Percentiles rank a stretch among this genome's conserved stretches.
phyloP scores from a whole-genome alignment of 2,329 filamentous ascomycete species.

The Periconia digitata region DNA sequence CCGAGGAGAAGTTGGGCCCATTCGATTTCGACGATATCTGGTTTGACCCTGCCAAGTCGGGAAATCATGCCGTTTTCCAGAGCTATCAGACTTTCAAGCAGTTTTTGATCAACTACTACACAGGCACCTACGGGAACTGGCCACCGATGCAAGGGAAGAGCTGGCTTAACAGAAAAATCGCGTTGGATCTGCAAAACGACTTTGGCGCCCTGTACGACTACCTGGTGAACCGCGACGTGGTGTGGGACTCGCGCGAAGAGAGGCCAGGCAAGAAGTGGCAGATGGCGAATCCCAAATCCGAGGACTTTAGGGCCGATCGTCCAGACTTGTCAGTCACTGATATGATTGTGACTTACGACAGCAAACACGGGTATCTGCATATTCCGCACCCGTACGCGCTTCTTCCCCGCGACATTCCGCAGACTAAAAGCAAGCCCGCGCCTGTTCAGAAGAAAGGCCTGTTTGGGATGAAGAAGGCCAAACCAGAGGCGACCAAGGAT shows the following conservation, averaged over 20 bases:
- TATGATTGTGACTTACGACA: constrained; percentile 67
- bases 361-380: constrained; percentile 55
- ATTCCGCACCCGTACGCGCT: constrained; percentile 65
- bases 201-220: constrained; percentile 72
- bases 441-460: constrained; percentile 36
- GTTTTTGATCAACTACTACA: constrained; percentile 63
- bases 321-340: constrained; percentile 65
- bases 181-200: constrained; percentile 62
- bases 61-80: constrained; percentile 47
- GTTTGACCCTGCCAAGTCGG: constrained; percentile 34
- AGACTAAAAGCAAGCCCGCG: constrained; percentile 18
- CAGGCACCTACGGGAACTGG: constrained; percentile 61
- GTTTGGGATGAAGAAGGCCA: constrained; percentile 41
- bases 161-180: constrained; percentile 64
- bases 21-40: constrained; percentile 67
- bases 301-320: constrained; percentile 45
- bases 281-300: constrained; percentile 49
- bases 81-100: constrained; percentile 62
- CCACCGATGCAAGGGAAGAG: constrained; percentile 50
- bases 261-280: constrained; percentile 66
- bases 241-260: constrained; percentile 66
- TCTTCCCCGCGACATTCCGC: constrained; percentile 50
- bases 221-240: constrained; percentile 66
- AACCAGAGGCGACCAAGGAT: constrained; percentile 35
- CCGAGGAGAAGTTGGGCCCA: constrained; percentile 60